These are phyloP conservation scores for Adansonia rubrostipa DNA, from an alignment of 441 rosid genomes.

Conservation along the genomic window DNA sequence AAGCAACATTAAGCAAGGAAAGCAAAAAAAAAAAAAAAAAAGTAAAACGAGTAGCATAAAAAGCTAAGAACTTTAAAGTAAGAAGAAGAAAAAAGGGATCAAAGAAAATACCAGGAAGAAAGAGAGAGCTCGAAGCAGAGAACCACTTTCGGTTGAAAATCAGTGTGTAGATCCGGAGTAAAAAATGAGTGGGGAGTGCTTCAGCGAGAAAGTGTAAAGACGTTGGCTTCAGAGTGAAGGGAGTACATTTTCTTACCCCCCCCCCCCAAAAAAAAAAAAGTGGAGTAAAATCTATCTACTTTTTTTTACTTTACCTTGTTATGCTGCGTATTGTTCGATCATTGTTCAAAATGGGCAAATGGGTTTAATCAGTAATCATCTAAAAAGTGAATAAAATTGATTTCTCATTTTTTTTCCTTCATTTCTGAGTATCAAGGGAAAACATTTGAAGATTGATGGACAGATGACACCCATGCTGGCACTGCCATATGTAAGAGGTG, in stretches of 20 bases:
- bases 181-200: not conserved
- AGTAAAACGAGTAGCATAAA: not conserved
- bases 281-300: not conserved
- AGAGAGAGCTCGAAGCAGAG: conserved; percentile 5
- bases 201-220: not conserved
- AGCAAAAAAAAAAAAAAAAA: not conserved
- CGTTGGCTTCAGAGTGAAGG: not conserved
- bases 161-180: conserved; percentile 21
- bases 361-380: not conserved
- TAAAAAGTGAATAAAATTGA: not conserved
- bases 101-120: conserved; percentile 18
- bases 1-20: not conserved
- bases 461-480: not conserved
- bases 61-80: not conserved
- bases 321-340: not conserved
- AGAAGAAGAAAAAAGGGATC: not conserved
- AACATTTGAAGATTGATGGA: not conserved
- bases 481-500: not conserved
- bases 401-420: not conserved
- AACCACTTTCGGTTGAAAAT: not conserved
- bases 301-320: not conserved
- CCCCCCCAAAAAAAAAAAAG: not conserved
- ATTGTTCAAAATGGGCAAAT: not conserved
- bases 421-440: not conserved
- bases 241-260: too few species aligned